Conservation (phyloP, 495 filamentous ascomycete genomes). For the Emericellopsis terricola region DNA sequence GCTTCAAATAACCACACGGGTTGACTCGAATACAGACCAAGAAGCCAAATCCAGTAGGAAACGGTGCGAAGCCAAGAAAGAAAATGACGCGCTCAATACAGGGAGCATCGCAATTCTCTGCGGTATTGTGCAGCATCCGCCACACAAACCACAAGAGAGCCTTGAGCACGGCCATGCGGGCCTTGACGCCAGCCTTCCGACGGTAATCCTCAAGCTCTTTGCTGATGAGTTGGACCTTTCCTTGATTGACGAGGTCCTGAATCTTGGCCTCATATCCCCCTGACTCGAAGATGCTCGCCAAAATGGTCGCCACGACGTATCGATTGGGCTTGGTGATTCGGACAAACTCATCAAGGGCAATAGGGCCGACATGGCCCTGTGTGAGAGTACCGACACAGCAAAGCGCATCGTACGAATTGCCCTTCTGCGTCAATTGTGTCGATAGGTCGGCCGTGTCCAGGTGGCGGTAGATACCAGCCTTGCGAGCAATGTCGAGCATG, state of each 20-base stretch:
- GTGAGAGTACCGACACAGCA: conserved; percentile 30
- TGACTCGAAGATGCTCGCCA: conserved; percentile 20
- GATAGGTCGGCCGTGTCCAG: conserved; percentile 21
- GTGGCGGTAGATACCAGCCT: conserved; percentile 22
- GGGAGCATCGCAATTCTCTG: too few relatives aligned
- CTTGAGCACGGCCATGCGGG: not conserved
- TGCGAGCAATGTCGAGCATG: conserved; percentile 23
- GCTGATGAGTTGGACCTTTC: not conserved
- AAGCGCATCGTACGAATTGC: conserved; percentile 23
- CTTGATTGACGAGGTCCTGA: conserved; percentile 9
- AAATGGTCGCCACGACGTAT: conserved; percentile 24
- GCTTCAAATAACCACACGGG: too few relatives aligned
- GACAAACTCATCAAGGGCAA: conserved; percentile 23
- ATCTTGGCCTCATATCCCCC: conserved; percentile 22
- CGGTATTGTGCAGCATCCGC: too few relatives aligned
- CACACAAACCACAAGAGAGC: not conserved
- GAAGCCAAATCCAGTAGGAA: too few relatives aligned
- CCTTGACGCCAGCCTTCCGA: not conserved
- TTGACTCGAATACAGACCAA: too few relatives aligned
- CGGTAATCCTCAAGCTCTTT: not conserved
- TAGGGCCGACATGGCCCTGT: conserved; percentile 26
- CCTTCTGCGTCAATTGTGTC: conserved; percentile 11
- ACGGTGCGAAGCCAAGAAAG: too few relatives aligned
- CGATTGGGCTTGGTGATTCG: conserved; percentile 19
- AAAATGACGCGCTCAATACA: too few relatives aligned